Base-by-base conservation (phyloP, 2,329 filamentous ascomycete species). In the Trichoderma asperellum region DNA sequence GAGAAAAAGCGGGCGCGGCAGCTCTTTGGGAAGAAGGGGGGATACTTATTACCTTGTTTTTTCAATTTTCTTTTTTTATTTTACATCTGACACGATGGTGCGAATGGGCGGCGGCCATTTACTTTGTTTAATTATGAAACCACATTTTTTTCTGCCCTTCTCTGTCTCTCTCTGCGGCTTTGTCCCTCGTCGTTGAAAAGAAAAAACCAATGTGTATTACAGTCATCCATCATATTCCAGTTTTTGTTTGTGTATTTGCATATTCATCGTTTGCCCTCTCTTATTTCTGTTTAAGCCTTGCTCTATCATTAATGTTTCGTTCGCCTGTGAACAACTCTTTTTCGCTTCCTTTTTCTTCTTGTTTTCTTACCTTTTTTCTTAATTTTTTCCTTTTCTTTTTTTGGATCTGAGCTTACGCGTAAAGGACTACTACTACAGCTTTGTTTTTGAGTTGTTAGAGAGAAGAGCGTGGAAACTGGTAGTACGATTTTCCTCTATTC, bases 121-220 rank as follows among this genome's bases (percentile, higher is more conserved):
- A 84, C 81, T 79, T 83, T 85, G 82, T 85, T 84, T 84, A 84
- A 85, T 84, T 80, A 83, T 76, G 80, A 82, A 80, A 76, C 71
- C 40, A 67, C 40, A 27, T 27, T 37, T 72, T 75, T 76, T 78
- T 77, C 74, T 76, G 73, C 66, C 65, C 76, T 76, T 73, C 73
- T 75, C 69, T 43, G 6, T 63, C 73, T 70, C 68, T 68, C 73
- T 70, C 68, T 70, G 40, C 57, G 69, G 60, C 69, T 58, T 7
- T 70, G 69, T 68, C 55, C 67, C 40, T 49, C 24, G 68, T 64
- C 40, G 40, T 59, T 67, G 11, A 32, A 63, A 56, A 37, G 37
- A 52, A 52, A 59, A 34, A 8, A 7, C 21, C 47, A 49, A 49
- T 61, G 63, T 49, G 34, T 53, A 68, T 47, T 24, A 24, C 24